Base-by-base conservation (phyloP, 2,329 filamentous ascomycete genomes). In the Dendryphion nanum region DNA sequence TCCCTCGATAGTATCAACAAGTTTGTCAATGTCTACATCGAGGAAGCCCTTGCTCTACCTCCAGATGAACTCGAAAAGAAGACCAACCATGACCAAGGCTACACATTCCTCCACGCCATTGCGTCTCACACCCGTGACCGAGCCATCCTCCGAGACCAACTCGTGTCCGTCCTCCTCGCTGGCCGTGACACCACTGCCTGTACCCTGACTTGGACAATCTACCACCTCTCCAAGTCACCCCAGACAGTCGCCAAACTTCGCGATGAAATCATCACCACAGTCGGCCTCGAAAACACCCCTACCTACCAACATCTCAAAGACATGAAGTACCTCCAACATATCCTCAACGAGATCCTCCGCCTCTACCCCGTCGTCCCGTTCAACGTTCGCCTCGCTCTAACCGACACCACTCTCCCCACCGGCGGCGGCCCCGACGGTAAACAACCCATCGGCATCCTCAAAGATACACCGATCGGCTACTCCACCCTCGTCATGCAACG, bases 51-150 rank as follows among this genome's bases (percentile, higher is more conserved):
- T 5, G 73, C 73, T 4, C 75, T 95, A 21, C 79, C 78, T 2
- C 77, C 79, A 0, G 79, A 81, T 20, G 86, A 95, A 62, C 78
- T 94, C 2, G 80, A 83, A 33, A 75, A 81, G 44, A 88, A 85
- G 67, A 78, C 78, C 39, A 89, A 86, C 57, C 79, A 79, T 6
- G 85, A 86, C 57, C 70, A 77, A 45, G 78, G 76, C 32, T 90
- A 93, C 65, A 94, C 86, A 2, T 95, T 96, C 69, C 77, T 95
- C 15, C 86, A 95, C 66, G 86, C 88, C 19, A 78, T 96, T 2
- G 88, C 89, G 30, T 75, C 77, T 26, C 90, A 88, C 69, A 95
- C 89, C 0, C 81, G 86, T 21, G 71, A 76, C 45, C 62, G 70
- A 17, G 77, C 75, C 37, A 78, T 89, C 4, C 76, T 96, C 12